Evolutionary conservation across 2,329 filamentous ascomycete genomes (phyloP).

Genomic region (Diaporthe sp.): DNA sequence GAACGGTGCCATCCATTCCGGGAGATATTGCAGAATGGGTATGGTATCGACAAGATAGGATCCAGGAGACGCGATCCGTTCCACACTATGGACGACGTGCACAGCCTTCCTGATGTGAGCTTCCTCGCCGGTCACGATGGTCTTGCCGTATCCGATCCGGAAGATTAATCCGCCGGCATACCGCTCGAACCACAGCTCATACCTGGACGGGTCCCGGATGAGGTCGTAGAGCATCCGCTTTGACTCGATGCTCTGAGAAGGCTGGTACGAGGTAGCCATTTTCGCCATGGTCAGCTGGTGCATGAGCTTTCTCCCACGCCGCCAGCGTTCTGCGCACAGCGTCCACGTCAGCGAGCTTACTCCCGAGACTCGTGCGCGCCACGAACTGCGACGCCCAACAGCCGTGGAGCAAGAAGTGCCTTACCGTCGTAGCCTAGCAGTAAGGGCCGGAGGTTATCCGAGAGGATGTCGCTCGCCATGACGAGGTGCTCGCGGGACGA

Average conservation of each 20-base stretch:
- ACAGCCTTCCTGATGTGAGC: background rate
- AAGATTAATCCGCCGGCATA: background rate
- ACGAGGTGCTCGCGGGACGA: conserved; percentile 4
- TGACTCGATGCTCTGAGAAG: conserved; percentile 11
- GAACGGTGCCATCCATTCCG: background rate
- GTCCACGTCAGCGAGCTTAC: background rate
- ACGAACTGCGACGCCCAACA: background rate
- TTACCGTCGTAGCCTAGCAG: background rate
- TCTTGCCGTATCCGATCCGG: conserved; percentile 1
- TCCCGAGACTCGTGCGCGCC: background rate
- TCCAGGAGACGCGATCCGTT: background rate
- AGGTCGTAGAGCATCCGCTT: conserved; percentile 4
- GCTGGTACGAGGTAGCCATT: conserved; percentile 9
- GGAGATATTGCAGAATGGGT: background rate
- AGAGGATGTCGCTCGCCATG: background rate
- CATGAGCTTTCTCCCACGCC: background rate
- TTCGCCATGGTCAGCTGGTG: conserved; percentile 4
- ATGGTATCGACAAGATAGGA: conserved; percentile 15
- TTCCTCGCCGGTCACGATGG: conserved; percentile 7
- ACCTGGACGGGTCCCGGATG: background rate
- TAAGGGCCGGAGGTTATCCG: conserved; percentile 9
- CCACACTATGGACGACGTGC: conserved; percentile 1
- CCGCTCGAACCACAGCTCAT: conserved; percentile 11
- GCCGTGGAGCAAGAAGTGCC: background rate
- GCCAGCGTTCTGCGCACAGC: background rate